These are phyloP conservation scores for Tilletia indica DNA, from an alignment of 1,284 basidiomycete species.

Conservation along the genomic window DNA sequence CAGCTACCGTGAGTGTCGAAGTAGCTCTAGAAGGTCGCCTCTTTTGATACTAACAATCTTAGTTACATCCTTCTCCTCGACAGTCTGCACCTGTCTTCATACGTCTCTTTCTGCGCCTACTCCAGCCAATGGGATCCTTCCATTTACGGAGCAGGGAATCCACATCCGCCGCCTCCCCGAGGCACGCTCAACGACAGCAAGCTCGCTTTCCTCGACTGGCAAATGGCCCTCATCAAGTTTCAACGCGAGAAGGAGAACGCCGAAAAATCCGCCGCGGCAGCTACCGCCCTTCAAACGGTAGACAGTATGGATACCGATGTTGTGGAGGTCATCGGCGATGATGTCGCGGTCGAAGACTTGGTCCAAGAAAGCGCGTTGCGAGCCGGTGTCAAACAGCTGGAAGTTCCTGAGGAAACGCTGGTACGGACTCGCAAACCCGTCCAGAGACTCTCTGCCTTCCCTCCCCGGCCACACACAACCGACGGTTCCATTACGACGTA, in stretches of 20 bases:
- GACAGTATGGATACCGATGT: not conserved
- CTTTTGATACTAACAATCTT: not conserved
- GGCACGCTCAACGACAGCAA: constrained; percentile 16
- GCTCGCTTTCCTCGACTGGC: constrained; percentile 16
- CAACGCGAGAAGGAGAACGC: not conserved
- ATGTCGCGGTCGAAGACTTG: not conserved
- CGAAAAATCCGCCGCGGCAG: not conserved
- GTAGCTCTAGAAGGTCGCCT: no score
- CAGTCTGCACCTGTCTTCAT: constrained; percentile 6
- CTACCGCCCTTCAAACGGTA: not conserved
- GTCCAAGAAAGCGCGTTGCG: not conserved
- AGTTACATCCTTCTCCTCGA: not conserved
- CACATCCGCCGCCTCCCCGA: not conserved
- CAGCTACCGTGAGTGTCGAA: constrained; percentile 2
- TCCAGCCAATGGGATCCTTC: constrained; percentile 11
- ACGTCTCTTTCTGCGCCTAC: constrained; percentile 13
- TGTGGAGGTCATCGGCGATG: not conserved
- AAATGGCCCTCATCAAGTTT: constrained; percentile 14
- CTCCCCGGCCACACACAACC: constrained; percentile 13
- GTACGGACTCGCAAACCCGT: constrained; percentile 11
- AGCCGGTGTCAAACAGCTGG: not conserved
- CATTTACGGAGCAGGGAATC: constrained; percentile 11
- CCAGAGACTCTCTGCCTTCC: not conserved
- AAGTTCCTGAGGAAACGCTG: not conserved
- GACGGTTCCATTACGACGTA: not conserved